Evolutionary conservation across 495 filamentous ascomycete species (phyloP), one percentile per base, ranked within the genome.

Genomic region (Cladorrhinum samala): DNA sequence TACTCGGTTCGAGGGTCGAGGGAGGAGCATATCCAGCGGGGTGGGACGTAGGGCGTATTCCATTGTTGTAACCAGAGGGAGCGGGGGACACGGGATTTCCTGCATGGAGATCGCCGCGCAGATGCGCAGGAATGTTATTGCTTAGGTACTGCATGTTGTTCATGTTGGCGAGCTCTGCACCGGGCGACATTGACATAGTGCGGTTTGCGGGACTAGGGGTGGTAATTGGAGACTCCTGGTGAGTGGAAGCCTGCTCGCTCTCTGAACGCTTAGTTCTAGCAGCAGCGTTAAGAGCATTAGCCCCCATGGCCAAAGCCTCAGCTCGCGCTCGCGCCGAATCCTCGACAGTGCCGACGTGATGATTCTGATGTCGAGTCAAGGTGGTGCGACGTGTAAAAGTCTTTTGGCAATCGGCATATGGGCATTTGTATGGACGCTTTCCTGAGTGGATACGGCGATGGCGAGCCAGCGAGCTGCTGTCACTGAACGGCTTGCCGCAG

Each of bases 401-500:
- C 78, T 98, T 98, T 66, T 96, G 91, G 69, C 93, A 98, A 62
- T 97, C 91, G 13, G 89, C 91, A 62, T 92, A 98, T 1, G 92
- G 92, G 68, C 93, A 98, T 65, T 96, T 95, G 74, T 97, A 98
- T 2, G 93, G 93, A 36, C 93, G 82, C 65, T 94, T 96, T 19
- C 93, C 93, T 19, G 89, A 95, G 63, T 98, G 93, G 55, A 96
- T 98, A 24, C 93, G 82, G 21, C 93, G 85, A 73, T 98, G 93
- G 36, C 93, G 79, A 17, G 93, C 93, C 33, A 98, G 73, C 8
- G 93, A 97, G 61, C 92, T 96, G 16, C 91, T 96, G 68, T 98
- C 93, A 65, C 92, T 96, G 63, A 98, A 98, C n/a, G 91, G 92
- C 93, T 98, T 97, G 65, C 90, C 87, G 69, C 93, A 98, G 56